A percentile compares a stretch with the other conserved stretches of the same genome.
These are phyloP conservation scores for Diaporthe vaccinii DNA, from an alignment of 2,329 filamentous ascomycete species.

Conservation along the genomic window DNA sequence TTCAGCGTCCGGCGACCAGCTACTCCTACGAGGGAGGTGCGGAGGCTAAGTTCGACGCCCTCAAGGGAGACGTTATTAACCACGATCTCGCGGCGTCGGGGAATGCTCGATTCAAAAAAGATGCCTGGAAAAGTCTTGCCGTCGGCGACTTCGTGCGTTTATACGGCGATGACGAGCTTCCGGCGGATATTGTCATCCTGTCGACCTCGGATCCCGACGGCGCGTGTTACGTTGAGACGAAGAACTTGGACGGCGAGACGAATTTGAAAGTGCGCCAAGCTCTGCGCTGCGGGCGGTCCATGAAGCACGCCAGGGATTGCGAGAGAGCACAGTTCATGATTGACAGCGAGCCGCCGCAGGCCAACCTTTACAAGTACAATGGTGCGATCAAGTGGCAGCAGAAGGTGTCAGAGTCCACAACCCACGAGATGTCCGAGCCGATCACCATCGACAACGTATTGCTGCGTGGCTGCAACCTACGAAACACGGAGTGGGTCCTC, in stretches of 20 bases:
- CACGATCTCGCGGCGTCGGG: constrained; percentile 74
- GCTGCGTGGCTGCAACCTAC: constrained; percentile 90
- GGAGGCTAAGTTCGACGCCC: constrained; percentile 57
- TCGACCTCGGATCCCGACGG: constrained; percentile 95
- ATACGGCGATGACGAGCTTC: constrained; percentile 96
- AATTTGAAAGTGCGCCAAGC: constrained; percentile 96
- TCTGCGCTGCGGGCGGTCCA: constrained; percentile 83
- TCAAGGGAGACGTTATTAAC: constrained; percentile 78
- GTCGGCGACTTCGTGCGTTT: constrained; percentile 97
- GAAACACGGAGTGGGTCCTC: constrained; percentile 96
- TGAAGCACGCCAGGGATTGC: constrained; percentile 93
- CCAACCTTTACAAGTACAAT: constrained; percentile 96
- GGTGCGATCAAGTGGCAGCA: constrained; percentile 92
- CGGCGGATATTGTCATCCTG: constrained; percentile 91
- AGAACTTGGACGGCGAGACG: constrained; percentile 97
- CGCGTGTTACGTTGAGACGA: constrained; percentile 97
- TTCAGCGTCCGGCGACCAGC: constrained; percentile 49
- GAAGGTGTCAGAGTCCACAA: constrained; percentile 71
- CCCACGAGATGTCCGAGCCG: constrained; percentile 88
- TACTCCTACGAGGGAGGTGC: constrained; percentile 51
- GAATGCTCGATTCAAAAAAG: constrained; percentile 88
- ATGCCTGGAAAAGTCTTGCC: constrained; percentile 94
- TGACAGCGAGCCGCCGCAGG: constrained; percentile 91
- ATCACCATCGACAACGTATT: constrained; percentile 96
- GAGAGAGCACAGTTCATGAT: constrained; percentile 89